Percentiles rank a stretch among this genome's conserved stretches.
These are phyloP conservation scores for Cladophialophora yegresii DNA, from an alignment of 2,329 filamentous ascomycete species.

Conservation along the genomic window DNA sequence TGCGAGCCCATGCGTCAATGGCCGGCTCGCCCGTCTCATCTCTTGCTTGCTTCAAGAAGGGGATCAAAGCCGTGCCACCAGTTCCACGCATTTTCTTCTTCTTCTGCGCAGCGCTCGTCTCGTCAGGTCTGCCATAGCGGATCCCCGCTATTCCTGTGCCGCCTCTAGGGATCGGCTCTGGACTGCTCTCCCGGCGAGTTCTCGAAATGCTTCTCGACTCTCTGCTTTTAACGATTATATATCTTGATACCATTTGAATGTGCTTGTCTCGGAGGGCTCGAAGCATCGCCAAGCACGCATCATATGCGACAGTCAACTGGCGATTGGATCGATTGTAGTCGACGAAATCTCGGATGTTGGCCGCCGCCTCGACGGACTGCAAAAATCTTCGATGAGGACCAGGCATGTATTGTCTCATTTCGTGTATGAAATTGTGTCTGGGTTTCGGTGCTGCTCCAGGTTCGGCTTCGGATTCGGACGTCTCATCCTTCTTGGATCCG, in stretches of 20 bases:
- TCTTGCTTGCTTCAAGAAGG: conserved; percentile 92
- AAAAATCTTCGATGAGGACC: conserved; percentile 88
- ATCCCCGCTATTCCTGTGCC: conserved; percentile 34
- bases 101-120: conserved; percentile 30
- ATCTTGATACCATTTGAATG: conserved; percentile 92
- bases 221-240: conserved; percentile 86
- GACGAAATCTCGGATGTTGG: conserved; percentile 87
- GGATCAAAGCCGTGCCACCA: conserved; percentile 88
- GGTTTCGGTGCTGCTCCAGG: conserved; percentile 54
- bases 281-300: conserved; percentile 82
- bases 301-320: conserved; percentile 76
- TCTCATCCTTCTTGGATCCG: conserved; percentile 60
- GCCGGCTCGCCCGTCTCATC: conserved; percentile 95
- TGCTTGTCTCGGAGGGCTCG: conserved; percentile 84
- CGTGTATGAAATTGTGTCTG: conserved; percentile 86
- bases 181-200: conserved; percentile 56
- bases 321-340: conserved; percentile 62
- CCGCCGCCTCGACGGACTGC: conserved; percentile 72
- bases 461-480: conserved; percentile 50
- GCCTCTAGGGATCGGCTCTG: conserved; percentile 38
- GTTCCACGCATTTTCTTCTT: conserved; percentile 76
- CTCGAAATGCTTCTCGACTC: conserved; percentile 65
- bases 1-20: conserved; percentile 66
- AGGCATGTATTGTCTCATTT: conserved; percentile 98
- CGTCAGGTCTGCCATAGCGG: conserved; percentile 42